Base-by-base conservation (phyloP, 2,329 filamentous ascomycete genomes). In the Berkeleyomyces rouxiae region DNA sequence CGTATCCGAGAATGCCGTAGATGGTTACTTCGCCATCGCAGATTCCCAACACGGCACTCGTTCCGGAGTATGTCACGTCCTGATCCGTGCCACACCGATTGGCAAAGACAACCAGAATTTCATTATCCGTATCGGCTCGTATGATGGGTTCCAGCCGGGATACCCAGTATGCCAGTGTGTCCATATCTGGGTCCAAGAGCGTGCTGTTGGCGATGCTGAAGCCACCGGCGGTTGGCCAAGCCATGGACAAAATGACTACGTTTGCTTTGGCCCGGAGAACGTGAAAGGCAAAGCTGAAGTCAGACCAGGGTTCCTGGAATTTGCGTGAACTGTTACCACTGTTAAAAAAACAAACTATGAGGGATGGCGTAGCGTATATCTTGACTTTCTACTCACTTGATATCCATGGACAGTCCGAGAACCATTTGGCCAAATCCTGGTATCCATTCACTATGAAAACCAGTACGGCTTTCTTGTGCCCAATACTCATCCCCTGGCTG, bases 151-250 rank as follows among this genome's bases (percentile, higher is more conserved):
- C 82, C 3, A 92, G 76, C 0, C 88, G 79, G n/a, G 82, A 79
- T 0, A 88, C 75, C 88, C 88, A 92, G 68, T 91, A 91, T 0
- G 81, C 80, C 7, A 92, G 70, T 0, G 86, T 89, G 16, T 87
- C 82, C 72, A 87, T 78, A 67, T 91, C 87, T 0, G 87, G 85
- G 55, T 83, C 79, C 0, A 77, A 69, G 0, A 80, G 81, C 66
- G 66, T 74, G n/a, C 67, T 75, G 62, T 68, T 81, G 69, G 75
- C 82, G 6, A 63, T 61, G 10, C 68, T 75, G 1, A 71, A 76
- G 67, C 75, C 78, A 65, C 76, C 82, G 61, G 70, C 75, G 1
- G 86, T 89, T 42, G 87, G 75, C 87, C 87, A 92, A 0, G 88
- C 86, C 87, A 91, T 90, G 2, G 81, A 82, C 0, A 92, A 67